phyloP scores from a whole-genome alignment of 129 eudicot genomes.

The Chrysanthemum seticuspe region DNA sequence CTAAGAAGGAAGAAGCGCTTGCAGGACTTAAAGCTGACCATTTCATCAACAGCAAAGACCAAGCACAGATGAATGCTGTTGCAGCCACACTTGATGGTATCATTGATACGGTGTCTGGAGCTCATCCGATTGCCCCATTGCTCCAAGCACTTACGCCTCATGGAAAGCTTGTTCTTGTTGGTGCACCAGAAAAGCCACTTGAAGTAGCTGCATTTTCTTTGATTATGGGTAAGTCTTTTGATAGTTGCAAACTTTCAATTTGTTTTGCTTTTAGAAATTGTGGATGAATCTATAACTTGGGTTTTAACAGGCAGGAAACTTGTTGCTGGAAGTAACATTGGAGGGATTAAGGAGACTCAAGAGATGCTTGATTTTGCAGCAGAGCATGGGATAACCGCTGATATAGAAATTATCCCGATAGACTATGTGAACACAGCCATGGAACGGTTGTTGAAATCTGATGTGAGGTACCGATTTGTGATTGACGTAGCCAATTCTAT shows the following conservation, averaged over 20 bases:
- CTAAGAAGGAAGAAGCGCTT: constrained; percentile 47
- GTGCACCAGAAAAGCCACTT: constrained; percentile 46
- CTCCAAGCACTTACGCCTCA: constrained; percentile 35
- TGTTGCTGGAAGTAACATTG: constrained; percentile 39
- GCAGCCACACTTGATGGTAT: constrained; percentile 51
- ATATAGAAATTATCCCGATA: constrained; percentile 47
- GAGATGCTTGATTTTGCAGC: constrained; percentile 73
- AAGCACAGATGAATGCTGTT: constrained; percentile 41
- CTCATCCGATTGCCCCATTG: constrained; percentile 41
- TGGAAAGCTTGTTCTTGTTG: constrained; percentile 61
- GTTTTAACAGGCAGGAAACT: constrained; percentile 41
- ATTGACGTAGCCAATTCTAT: constrained; percentile 50
- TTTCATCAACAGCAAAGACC: constrained; percentile 43
- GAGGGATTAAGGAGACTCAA: constrained; percentile 64
- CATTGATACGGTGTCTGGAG: constrained; percentile 49
- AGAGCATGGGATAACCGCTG: constrained; percentile 44
- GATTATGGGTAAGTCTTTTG: constrained; percentile 34
- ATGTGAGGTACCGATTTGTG: constrained; percentile 59
- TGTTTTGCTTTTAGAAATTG: not conserved
- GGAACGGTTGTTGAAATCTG: constrained; percentile 53
- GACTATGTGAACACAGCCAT: constrained; percentile 63
- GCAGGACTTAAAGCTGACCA: constrained; percentile 49
- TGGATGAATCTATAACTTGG: not conserved
- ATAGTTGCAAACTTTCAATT: not conserved
- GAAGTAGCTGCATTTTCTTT: constrained; percentile 53